A percentile compares a stretch with the other conserved stretches of the same genome.
Evolutionary conservation across 108 stramenopile genomes (phyloP).

Genomic region (Discostella stelligeroides): DNA sequence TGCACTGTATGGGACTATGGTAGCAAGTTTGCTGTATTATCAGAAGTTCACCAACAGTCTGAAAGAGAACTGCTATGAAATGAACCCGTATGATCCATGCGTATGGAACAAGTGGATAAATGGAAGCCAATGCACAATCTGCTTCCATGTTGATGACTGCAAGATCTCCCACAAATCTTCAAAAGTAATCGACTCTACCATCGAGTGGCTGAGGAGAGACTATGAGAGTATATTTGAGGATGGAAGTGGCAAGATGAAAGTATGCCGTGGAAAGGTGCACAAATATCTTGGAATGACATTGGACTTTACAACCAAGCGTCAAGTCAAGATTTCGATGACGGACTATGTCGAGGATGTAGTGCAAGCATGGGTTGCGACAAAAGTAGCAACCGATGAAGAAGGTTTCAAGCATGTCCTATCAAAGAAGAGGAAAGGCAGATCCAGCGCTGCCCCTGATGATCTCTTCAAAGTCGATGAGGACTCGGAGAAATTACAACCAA

Average conservation of each 20-base stretch:
- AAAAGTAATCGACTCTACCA: slow-evolving; percentile 3
- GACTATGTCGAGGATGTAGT: slow-evolving; percentile 7
- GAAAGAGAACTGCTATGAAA: neutral
- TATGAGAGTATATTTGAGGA: slow-evolving; percentile 23
- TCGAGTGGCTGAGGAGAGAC: slow-evolving; percentile 2
- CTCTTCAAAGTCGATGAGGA: neutral
- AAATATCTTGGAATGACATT: slow-evolving; percentile 10
- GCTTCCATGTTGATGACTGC: slow-evolving; percentile 44
- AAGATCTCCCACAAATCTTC: slow-evolving; percentile 37
- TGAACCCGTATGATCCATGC: slow-evolving; percentile 47
- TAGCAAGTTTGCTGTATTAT: neutral
- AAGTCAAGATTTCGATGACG: neutral
- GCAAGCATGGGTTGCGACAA: neutral
- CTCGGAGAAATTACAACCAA: neutral
- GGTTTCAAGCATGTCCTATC: neutral
- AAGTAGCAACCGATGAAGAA: neutral
- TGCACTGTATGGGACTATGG: slow-evolving; percentile 18
- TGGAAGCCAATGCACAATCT: slow-evolving; percentile 31
- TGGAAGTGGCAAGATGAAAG: slow-evolving; percentile 8
- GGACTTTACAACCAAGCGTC: neutral
- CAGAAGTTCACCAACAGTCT: no score
- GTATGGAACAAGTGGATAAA: slow-evolving; percentile 27
- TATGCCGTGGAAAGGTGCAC: neutral
- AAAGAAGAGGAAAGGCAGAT: neutral
- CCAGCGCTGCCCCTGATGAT: neutral